Percentiles rank a stretch among this genome's conserved stretches.
phyloP scores from a whole-genome alignment of 768 basidiomycete species.

The Auricularia sp. region DNA sequence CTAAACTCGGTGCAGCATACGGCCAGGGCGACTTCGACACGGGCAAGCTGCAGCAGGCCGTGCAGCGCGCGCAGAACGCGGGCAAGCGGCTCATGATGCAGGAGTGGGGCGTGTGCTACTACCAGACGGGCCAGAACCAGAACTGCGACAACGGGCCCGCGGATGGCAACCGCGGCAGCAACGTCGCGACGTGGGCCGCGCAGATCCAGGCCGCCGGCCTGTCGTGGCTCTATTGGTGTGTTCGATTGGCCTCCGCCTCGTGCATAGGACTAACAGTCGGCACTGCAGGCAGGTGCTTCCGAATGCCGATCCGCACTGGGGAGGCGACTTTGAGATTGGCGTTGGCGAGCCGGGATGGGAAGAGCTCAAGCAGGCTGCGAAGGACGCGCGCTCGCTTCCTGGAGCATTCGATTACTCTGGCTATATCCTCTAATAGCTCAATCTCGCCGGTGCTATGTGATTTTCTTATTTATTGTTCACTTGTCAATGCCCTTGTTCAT shows the following conservation, averaged over 20 bases:
- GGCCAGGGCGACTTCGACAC: slow-evolving; percentile 19
- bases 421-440: too few relatives aligned
- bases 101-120: slow-evolving; percentile 27
- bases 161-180: slow-evolving; percentile 21
- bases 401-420: too few relatives aligned
- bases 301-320: slow-evolving; percentile 3
- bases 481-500: too few relatives aligned
- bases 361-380: too few relatives aligned
- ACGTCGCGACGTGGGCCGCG: slow-evolving; percentile 24
- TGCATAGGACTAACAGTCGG: too few relatives aligned
- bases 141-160: slow-evolving; percentile 16
- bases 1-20: slow-evolving; percentile 14
- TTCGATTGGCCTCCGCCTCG: too few relatives aligned
- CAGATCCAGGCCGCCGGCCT: slow-evolving; percentile 27
- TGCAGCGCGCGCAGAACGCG: slow-evolving; percentile 22
- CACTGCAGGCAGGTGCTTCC: slow-evolving; percentile 2
- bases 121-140: slow-evolving; percentile 17
- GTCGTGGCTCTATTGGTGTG: slow-evolving; percentile 16
- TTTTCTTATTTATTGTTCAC: too few relatives aligned
- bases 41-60: slow-evolving; percentile 7
- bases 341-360: background rate
- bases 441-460: too few relatives aligned
- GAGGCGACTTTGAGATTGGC: background rate
- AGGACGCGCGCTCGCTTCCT: too few relatives aligned
- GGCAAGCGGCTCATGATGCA: slow-evolving; percentile 26